Conservation (phyloP, 2,329 filamentous ascomycete species). For the Cercospora canescens region DNA sequence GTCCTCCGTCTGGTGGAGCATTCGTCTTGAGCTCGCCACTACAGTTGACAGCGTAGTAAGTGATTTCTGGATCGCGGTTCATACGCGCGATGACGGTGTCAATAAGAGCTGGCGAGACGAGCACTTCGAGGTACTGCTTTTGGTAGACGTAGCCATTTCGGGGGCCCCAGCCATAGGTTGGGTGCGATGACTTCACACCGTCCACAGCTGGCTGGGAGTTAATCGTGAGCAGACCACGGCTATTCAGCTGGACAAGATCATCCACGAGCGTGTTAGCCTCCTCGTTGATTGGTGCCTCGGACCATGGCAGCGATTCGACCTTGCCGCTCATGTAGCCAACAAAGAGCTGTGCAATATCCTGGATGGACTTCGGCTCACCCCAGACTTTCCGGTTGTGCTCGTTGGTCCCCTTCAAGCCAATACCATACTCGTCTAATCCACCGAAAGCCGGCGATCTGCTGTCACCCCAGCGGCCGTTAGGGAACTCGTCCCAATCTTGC, state of each 20-base stretch:
- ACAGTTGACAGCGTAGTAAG: slow-evolving; percentile 92
- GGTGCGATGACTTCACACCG: slow-evolving; percentile 82
- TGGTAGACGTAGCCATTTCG: slow-evolving; percentile 96
- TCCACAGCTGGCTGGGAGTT: slow-evolving; percentile 97
- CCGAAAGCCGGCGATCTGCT: slow-evolving; percentile 94
- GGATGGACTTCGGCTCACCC: slow-evolving; percentile 78
- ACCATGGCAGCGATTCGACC: slow-evolving; percentile 86
- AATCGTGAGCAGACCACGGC: slow-evolving; percentile 85
- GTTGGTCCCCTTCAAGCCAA: slow-evolving; percentile 90
- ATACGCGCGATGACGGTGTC: slow-evolving; percentile 76
- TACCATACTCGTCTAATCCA: slow-evolving; percentile 90
- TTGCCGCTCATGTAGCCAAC: slow-evolving; percentile 80
- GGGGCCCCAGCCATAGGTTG: slow-evolving; percentile 91
- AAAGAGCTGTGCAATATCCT: slow-evolving; percentile 81
- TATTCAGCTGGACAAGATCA: slow-evolving; percentile 79
- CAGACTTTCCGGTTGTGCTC: slow-evolving; percentile 94
- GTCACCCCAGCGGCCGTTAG: slow-evolving; percentile 98
- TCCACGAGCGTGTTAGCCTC: slow-evolving; percentile 79
- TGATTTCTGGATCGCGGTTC: slow-evolving; percentile 75
- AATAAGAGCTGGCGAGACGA: slow-evolving; percentile 80
- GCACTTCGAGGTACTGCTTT: slow-evolving; percentile 92
- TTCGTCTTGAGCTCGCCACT: slow-evolving; percentile 81
- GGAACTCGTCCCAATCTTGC: slow-evolving; percentile 98
- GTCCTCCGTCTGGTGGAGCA: slow-evolving; percentile 72
- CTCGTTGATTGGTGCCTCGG: slow-evolving; percentile 78